Evolutionary conservation across 2,329 filamentous ascomycete genomes (phyloP), one percentile per base, ranked within the genome.

Genomic region (Aureobasidium lini): DNA sequence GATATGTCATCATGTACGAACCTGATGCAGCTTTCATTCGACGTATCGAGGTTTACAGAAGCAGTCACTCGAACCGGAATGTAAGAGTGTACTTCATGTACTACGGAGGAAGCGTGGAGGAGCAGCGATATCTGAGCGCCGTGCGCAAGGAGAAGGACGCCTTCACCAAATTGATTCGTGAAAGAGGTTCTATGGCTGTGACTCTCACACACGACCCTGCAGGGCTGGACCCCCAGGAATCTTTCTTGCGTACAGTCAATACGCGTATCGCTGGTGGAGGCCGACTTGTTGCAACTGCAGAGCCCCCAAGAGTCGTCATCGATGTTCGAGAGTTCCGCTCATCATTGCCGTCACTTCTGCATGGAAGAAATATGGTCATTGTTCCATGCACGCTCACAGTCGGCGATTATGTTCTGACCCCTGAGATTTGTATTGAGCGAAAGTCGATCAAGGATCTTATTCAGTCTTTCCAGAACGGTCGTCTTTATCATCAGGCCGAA

Each of bases 1-100:
- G 89, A 62, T 96, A 96, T 72, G 90, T 99, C 61, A 88, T 99
- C 75, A 97, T 99, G 94, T 99, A 96, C 73, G 94, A 97, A 71
- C 93, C 94, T 1, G 91, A 97, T 65, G 85, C 93, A 3, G 86
- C 93, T 3, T 99, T 99, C 72, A 96, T 97, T 68, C 85, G 94
- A 13, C 82, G 93, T 39, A 88, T 99, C 18, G 94, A 99, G 71
- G 92, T 97, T 1, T 99, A 97, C 74, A 86, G 94, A 40, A 96
- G 91, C 56, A 96, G 92, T 9, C 94, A 99, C 74, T 88, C 86
- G 60, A 90, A 93, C 70, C 81, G 91, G 37, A 91, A 90, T 67
- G 89, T 97, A 43, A 84, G 90, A 44, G 92, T 96, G 0, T 99
- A 96, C 76, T 97, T 97, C 71, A 85, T 97, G 79, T 97, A 95